Evolutionary conservation across 2,329 filamentous ascomycete genomes (phyloP), one percentile per base, ranked within the genome.

Genomic region (Fusarium camptoceras): DNA sequence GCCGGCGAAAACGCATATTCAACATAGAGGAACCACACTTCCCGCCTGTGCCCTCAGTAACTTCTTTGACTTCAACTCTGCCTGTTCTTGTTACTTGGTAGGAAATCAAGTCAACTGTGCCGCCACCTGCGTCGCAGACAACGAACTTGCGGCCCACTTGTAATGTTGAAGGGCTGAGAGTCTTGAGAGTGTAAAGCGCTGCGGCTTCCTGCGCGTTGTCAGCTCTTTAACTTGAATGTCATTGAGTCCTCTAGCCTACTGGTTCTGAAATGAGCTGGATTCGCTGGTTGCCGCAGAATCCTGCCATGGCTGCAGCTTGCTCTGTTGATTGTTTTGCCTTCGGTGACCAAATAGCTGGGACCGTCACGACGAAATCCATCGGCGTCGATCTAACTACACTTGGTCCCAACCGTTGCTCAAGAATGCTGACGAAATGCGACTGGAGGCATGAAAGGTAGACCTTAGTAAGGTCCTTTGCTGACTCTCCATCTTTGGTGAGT

Each of bases 261-360:
- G 85, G 85, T 62, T 87, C 85, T 1, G 84, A 84, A 31, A 86
- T 80, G 14, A 87, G 78, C 47, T 81, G 78, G 11, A 86, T 83
- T 8, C 80, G 78, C 24, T 83, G 78, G 18, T 78, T 79, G 39
- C 81, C 78, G 58, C 79, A 81, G 50, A 81, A 81, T 9, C 79
- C 79, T 14, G 79, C 79, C 71, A 80, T 77, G 27, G 79, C 78
- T 27, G 79, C 79, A 2, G 79, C 79, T 30, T 78, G 72, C 60
- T 81, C 79, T 12, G 85, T 88, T 37, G 82, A 82, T 43, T 85
- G 80, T 54, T 86, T 88, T 30, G 86, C 85, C 8, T 79, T 78
- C 46, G 87, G 85, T 39, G 83, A 86, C 87, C 87, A 89, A 10
- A 89, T 86, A 8, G 87, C 86, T 1, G 87, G 87, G 1, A 89